phyloP scores from a whole-genome alignment of 2,329 filamentous ascomycete genomes.

The Diaporthe sp. region DNA sequence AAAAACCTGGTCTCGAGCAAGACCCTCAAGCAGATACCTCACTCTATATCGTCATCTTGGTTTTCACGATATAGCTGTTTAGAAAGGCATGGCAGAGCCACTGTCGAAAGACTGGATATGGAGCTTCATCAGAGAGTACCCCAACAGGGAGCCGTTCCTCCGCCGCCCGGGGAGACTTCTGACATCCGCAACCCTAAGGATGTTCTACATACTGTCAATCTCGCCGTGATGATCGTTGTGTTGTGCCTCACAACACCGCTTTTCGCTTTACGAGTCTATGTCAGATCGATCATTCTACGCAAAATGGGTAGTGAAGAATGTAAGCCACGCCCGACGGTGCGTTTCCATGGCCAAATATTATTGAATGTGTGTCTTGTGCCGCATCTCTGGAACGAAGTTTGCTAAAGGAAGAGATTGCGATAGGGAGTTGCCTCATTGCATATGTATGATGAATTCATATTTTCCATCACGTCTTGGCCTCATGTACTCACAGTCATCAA shows the following conservation, averaged over 20 bases:
- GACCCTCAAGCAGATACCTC: too few relatives aligned
- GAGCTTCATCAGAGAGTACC: not conserved
- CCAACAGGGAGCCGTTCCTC: not conserved
- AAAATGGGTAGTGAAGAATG: slow-evolving; percentile 1
- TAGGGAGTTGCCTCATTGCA: slow-evolving; percentile 14
- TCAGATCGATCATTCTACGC: not conserved
- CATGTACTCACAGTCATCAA: not conserved
- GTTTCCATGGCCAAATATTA: not conserved
- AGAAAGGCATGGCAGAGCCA: not conserved
- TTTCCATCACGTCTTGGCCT: not conserved
- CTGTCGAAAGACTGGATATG: not conserved
- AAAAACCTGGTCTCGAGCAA: not conserved
- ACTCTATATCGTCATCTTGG: not conserved
- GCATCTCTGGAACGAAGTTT: too few relatives aligned
- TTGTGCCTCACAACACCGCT: slow-evolving; percentile 2
- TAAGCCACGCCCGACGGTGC: not conserved
- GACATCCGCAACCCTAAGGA: not conserved
- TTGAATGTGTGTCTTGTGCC: too few relatives aligned
- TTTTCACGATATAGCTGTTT: not conserved
- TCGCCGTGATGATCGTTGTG: slow-evolving; percentile 11
- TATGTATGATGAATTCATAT: not conserved
- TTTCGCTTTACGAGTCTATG: not conserved
- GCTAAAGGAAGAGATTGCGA: not conserved
- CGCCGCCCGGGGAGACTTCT: not conserved
- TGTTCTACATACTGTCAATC: slow-evolving; percentile 3